Evolutionary conservation across 1,284 basidiomycete species (phyloP).

Genomic region (Schizophyllum amplum): DNA sequence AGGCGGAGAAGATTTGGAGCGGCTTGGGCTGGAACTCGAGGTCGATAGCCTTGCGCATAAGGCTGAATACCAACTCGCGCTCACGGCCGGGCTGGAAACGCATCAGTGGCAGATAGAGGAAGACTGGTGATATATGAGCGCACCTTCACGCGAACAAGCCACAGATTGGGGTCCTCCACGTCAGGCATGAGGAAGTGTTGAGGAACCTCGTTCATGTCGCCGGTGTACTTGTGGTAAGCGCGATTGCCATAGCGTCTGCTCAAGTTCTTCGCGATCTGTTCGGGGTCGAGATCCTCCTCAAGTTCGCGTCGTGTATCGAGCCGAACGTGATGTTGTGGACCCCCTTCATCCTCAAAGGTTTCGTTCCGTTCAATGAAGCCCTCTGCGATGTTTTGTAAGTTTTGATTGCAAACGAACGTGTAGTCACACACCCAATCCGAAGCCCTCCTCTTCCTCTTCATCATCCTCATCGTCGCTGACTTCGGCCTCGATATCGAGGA

Average conservation of each 20-base stretch:
- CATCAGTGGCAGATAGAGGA: constrained; percentile 3
- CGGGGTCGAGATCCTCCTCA: constrained; percentile 71
- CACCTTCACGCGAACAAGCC: constrained; percentile 93
- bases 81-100: constrained; percentile 77
- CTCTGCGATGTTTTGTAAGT: constrained; percentile 30
- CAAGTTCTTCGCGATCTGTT: constrained; percentile 81
- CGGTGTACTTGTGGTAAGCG: constrained; percentile 68
- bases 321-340: constrained; percentile 66
- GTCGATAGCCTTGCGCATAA: constrained; percentile 89
- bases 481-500: constrained; percentile 94
- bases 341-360: constrained; percentile 63
- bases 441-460: constrained; percentile 78
- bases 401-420: background rate
- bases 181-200: constrained; percentile 96
- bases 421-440: constrained; percentile 37
- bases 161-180: constrained; percentile 91
- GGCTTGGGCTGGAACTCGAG: constrained; percentile 71
- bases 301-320: constrained; percentile 67
- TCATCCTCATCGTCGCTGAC: constrained; percentile 94
- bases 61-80: constrained; percentile 86
- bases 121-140: constrained; percentile 13
- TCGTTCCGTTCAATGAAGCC: constrained; percentile 82
- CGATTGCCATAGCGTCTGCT: constrained; percentile 73
- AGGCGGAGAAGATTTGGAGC: constrained; percentile 84
- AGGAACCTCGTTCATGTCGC: constrained; percentile 90